Conservation (phyloP, 2,329 filamentous ascomycete genomes). For the Didymellaceae sp. region DNA sequence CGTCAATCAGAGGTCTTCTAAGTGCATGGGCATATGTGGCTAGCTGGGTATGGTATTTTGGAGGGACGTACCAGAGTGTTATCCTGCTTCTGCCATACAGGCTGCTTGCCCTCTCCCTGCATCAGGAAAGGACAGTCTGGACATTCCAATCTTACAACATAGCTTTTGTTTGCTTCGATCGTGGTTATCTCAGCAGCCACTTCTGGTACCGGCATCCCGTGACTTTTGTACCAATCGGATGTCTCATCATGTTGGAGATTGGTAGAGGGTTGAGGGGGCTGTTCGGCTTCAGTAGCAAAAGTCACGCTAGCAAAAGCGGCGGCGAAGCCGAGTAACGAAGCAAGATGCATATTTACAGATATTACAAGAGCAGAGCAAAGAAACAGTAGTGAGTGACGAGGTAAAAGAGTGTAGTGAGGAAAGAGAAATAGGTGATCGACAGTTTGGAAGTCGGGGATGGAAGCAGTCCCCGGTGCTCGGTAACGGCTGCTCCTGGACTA, state of each 20-base stretch:
- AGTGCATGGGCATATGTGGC: too few relatives aligned
- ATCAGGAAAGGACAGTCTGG: slow-evolving; percentile 34
- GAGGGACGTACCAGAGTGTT: slow-evolving; percentile 32
- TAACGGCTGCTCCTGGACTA: slow-evolving; percentile 10
- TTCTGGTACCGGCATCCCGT: background rate
- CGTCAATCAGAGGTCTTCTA: too few relatives aligned
- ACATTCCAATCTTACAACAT: slow-evolving; percentile 40
- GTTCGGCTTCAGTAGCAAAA: slow-evolving; percentile 4
- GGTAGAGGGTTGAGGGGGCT: background rate
- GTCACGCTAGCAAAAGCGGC: slow-evolving; percentile 16
- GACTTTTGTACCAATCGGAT: slow-evolving; percentile 14
- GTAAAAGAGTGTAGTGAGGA: too few relatives aligned
- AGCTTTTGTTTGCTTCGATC: slow-evolving; percentile 30
- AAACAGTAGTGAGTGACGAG: slow-evolving; percentile 12
- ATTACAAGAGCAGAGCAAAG: too few relatives aligned
- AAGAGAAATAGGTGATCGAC: slow-evolving; percentile 3
- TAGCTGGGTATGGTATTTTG: too few relatives aligned
- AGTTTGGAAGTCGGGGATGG: slow-evolving; percentile 4
- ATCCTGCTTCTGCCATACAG: slow-evolving; percentile 26
- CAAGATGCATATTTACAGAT: slow-evolving; percentile 23
- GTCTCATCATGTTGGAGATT: slow-evolving; percentile 24
- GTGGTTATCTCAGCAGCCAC: slow-evolving; percentile 26
- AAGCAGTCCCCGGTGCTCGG: slow-evolving; percentile 1
- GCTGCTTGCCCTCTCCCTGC: slow-evolving; percentile 6
- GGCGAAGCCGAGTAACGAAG: slow-evolving; percentile 15